phyloP scores from a whole-genome alignment of 129 eudicot species.

The Flaveria sonorensis region DNA sequence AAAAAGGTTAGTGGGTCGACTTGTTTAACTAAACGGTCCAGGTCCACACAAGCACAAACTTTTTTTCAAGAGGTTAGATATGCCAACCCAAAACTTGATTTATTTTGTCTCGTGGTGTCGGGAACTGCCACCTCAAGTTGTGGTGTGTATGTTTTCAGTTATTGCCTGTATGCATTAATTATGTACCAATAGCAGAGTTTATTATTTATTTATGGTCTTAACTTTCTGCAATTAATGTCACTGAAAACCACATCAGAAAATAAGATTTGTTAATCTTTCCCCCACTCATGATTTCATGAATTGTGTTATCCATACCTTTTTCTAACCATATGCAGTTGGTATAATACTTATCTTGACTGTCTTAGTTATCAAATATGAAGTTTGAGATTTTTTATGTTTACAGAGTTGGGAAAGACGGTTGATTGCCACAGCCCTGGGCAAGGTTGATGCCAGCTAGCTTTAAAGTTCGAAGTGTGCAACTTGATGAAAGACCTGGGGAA shows the following conservation, averaged over 20 bases:
- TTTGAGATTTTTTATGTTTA: constrained; percentile 12
- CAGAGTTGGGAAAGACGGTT: constrained; percentile 98
- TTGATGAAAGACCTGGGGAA: constrained; percentile 71
- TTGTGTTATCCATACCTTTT: background rate
- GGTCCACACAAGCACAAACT: too few relatives aligned
- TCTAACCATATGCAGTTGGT: background rate
- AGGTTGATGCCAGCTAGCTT: constrained; percentile 98
- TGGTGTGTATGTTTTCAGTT: background rate
- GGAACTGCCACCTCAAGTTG: too few relatives aligned
- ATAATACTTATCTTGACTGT: background rate
- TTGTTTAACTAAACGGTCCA: too few relatives aligned
- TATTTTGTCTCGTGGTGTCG: too few relatives aligned
- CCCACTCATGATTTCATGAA: background rate
- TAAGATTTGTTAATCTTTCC: background rate
- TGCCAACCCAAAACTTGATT: too few relatives aligned
- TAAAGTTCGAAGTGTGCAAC: constrained; percentile 69
- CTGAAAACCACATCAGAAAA: background rate
- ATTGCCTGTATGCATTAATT: background rate
- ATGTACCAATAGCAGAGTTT: background rate
- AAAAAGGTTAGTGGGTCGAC: too few relatives aligned
- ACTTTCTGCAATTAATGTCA: background rate
- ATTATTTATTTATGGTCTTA: background rate
- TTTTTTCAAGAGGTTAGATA: too few relatives aligned
- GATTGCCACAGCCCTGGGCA: constrained; percentile 98
- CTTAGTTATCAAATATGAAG: background rate